Evolutionary conservation across 2,329 filamentous ascomycete species (phyloP), one percentile per base, ranked within the genome.

Genomic region (Coniochaeta sp.): DNA sequence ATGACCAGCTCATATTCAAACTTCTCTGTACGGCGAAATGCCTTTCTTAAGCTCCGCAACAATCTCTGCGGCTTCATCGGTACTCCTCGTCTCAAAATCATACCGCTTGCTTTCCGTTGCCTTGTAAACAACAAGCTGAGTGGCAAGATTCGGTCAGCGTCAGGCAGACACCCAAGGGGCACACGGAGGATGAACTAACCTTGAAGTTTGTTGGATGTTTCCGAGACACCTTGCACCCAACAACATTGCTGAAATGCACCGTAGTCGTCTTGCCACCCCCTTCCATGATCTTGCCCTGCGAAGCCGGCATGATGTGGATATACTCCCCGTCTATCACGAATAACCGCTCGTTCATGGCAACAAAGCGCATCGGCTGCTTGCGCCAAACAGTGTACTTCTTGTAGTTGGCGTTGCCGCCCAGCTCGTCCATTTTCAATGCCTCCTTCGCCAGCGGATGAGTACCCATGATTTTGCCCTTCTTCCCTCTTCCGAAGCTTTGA

Each of bases 261-360:
- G 89, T 91, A 2, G 89, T 92, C 36, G 86, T 89, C 76, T 91
- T 92, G 38, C 84, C 84, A 60, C 79, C 81, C 24, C 79, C 81
- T 60, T 88, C 85, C 62, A 85, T 82, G 61, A 86, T 75, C 70
- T 89, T 90, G 40, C 87, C 86, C 11, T 82, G 82, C 1, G 83
- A 83, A 1, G 84, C 80, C 28, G 90, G 89, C 82, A 91, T 88
- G 67, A 96, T 91, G 73, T 93, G 90, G 63, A 96, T 85, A 71
- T 93, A 95, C 71, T 96, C 91, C 62, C 89, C 89, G 67, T 93
- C 90, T 65, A 96, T 90, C 55, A 89, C 86, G 47, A 95, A 77
- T 11, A 91, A 84, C 61, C 89, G 85, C 67, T 92, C 89, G 62
- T 90, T 89, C 68, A 89, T 83, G 4, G 85, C 87, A 47, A 90